phyloP scores from a whole-genome alignment of 192 early-diverging fungal genomes.

The Chytriomyces sp. region DNA sequence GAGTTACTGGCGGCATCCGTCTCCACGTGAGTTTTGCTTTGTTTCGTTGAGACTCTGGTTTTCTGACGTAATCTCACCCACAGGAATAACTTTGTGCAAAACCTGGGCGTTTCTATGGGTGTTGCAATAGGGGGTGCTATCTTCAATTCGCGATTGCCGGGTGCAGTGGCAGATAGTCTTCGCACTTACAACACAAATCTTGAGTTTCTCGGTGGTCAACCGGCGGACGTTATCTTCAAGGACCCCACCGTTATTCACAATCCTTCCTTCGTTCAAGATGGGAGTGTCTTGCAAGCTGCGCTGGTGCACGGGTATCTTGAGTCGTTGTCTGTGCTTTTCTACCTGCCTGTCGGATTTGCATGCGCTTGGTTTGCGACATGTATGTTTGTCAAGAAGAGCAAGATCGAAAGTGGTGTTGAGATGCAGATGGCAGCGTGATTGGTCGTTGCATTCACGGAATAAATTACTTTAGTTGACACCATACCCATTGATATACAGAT shows the following conservation, averaged over 20 bases:
- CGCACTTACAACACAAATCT: slow-evolving; percentile 1
- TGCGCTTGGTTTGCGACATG: slow-evolving; percentile 5
- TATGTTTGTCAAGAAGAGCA: slow-evolving; percentile 37
- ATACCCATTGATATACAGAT: too few relatives aligned
- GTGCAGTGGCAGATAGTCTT: slow-evolving; percentile 36
- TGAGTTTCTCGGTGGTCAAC: not conserved
- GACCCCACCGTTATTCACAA: slow-evolving; percentile 2
- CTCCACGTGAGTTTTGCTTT: slow-evolving; percentile 38
- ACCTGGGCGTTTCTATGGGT: slow-evolving; percentile 58
- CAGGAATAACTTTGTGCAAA: slow-evolving; percentile 49
- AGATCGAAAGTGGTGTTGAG: slow-evolving; percentile 5
- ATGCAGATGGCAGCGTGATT: slow-evolving; percentile 10
- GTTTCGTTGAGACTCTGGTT: slow-evolving; percentile 5
- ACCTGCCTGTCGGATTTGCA: slow-evolving; percentile 30
- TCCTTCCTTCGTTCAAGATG: not conserved
- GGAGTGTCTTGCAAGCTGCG: slow-evolving; percentile 3
- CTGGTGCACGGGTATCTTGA: slow-evolving; percentile 30
- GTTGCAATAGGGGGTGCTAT: slow-evolving; percentile 62
- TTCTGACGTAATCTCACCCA: slow-evolving; percentile 34
- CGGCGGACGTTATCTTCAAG: not conserved
- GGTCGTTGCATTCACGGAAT: too few relatives aligned
- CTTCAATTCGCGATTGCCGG: slow-evolving; percentile 57
- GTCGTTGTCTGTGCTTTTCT: slow-evolving; percentile 29
- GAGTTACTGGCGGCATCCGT: slow-evolving; percentile 70
- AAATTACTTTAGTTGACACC: too few relatives aligned